Percentiles rank a stretch among this genome's conserved stretches.
These are phyloP conservation scores for Buxus sempervirens DNA, from an alignment of 164 flowering plant genomes.

Conservation along the genomic window DNA sequence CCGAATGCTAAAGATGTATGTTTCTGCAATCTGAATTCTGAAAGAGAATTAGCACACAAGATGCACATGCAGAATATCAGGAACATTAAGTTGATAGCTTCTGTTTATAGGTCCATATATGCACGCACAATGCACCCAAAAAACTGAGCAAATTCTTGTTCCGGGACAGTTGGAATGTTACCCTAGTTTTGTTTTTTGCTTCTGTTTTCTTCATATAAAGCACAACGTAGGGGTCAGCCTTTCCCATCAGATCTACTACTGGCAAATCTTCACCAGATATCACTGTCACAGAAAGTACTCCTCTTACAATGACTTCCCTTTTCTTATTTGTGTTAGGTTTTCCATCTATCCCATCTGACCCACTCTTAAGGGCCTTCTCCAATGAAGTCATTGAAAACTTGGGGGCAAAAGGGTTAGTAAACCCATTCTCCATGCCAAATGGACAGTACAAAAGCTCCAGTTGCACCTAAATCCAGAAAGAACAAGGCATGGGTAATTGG, in stretches of 20 bases:
- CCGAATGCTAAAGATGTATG: no score
- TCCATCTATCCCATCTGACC: slow-evolving; percentile 48
- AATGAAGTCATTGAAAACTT: slow-evolving; percentile 72
- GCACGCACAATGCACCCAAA: not conserved
- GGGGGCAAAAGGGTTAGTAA: slow-evolving; percentile 67
- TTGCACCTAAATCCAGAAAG: slow-evolving; percentile 59
- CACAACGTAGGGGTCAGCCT: slow-evolving; percentile 87
- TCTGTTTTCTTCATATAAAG: slow-evolving; percentile 78
- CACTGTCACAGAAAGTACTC: slow-evolving; percentile 88
- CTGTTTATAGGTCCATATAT: no score
- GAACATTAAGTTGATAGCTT: no score
- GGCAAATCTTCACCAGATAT: slow-evolving; percentile 92
- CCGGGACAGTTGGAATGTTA: slow-evolving; percentile 21
- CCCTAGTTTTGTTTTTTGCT: slow-evolving; percentile 75
- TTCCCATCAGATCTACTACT: slow-evolving; percentile 75
- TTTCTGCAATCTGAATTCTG: no score
- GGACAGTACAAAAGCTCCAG: slow-evolving; percentile 89
- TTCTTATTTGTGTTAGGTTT: slow-evolving; percentile 29
- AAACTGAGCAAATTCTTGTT: not conserved
- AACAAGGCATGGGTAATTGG: not conserved
- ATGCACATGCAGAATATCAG: no score
- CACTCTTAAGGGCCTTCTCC: slow-evolving; percentile 80
- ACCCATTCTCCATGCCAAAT: slow-evolving; percentile 61
- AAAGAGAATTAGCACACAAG: no score
- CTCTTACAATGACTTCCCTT: slow-evolving; percentile 81